phyloP scores from a whole-genome alignment of 2,329 filamentous ascomycete species.

The Trichoderma sp. region DNA sequence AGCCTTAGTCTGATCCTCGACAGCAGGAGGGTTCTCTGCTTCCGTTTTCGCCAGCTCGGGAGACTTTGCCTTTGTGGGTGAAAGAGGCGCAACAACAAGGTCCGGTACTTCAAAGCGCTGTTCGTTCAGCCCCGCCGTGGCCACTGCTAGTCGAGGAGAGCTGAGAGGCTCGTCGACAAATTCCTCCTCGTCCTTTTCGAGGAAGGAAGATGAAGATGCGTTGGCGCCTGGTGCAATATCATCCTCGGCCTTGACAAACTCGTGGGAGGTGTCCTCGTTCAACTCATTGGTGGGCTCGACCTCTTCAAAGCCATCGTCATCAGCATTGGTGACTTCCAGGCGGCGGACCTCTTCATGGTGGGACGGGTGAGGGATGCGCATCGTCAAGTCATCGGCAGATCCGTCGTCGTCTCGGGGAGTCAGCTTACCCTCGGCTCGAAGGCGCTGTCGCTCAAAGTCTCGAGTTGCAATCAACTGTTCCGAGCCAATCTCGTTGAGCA shows the following conservation, averaged over 20 bases:
- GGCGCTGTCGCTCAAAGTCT: conserved; percentile 76
- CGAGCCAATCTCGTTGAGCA: conserved; percentile 88
- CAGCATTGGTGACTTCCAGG: conserved; percentile 76
- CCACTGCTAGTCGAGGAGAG: conserved; percentile 64
- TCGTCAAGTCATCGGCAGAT: conserved; percentile 60
- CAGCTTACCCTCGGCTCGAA: conserved; percentile 77
- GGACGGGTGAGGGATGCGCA: conserved; percentile 53
- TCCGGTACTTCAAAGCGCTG: conserved; percentile 57
- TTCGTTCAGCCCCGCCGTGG: conserved; percentile 56
- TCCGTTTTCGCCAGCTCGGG: not conserved
- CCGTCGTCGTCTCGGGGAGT: conserved; percentile 42
- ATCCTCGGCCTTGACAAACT: conserved; percentile 63
- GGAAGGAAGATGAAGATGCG: conserved; percentile 32
- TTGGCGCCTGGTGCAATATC: conserved; percentile 42
- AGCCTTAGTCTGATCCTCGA: not conserved
- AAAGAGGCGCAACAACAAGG: conserved; percentile 59
- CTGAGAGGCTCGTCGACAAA: conserved; percentile 78
- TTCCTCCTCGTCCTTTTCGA: conserved; percentile 64
- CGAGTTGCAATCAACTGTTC: conserved; percentile 81
- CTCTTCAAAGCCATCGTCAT: conserved; percentile 93
- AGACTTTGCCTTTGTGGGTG: conserved; percentile 46
- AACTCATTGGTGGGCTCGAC: conserved; percentile 71
- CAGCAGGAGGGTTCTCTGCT: not conserved
- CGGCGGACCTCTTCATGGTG: conserved; percentile 63
- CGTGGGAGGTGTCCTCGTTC: conserved; percentile 70